phyloP scores from a whole-genome alignment of 75 land plant species.

The Picea glauca region DNA sequence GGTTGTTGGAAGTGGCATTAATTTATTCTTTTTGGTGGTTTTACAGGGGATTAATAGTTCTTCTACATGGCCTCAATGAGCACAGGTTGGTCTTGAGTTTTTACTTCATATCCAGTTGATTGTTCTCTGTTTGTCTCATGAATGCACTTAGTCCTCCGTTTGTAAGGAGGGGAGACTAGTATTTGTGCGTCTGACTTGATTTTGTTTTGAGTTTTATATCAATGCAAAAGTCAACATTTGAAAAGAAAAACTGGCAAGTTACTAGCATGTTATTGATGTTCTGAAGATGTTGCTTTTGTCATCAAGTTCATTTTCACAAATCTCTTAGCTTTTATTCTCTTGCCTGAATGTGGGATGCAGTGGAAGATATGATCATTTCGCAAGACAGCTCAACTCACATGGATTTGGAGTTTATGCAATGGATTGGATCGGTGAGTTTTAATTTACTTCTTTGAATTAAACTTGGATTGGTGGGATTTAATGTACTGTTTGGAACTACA shows the following conservation, averaged over 20 bases:
- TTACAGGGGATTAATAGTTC: slow-evolving; percentile 75
- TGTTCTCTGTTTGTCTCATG: not conserved
- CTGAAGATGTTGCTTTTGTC: not conserved
- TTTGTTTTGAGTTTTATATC: not conserved
- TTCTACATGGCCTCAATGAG: slow-evolving; percentile 94
- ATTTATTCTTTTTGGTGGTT: too few relatives aligned
- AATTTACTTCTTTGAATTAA: not conserved
- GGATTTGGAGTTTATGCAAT: slow-evolving; percentile 93
- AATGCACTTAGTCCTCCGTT: not conserved
- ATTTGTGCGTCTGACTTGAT: not conserved
- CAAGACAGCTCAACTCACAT: slow-evolving; percentile 63
- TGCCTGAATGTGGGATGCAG: slow-evolving; percentile 32
- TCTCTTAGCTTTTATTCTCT: not conserved
- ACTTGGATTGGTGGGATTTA: not conserved
- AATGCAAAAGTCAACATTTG: not conserved
- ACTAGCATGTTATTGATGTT: not conserved
- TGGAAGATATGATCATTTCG: slow-evolving; percentile 91
- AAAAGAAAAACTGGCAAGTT: not conserved
- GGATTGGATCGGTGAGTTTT: slow-evolving; percentile 92
- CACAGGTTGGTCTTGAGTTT: slow-evolving; percentile 61
- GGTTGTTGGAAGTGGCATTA: too few relatives aligned
- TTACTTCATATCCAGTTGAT: not conserved
- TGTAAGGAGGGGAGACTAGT: not conserved
- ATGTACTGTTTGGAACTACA: not conserved
- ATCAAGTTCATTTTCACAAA: not conserved